Conservation (phyloP, 805 yeast genomes). For the Lipomyces kockii region DNA sequence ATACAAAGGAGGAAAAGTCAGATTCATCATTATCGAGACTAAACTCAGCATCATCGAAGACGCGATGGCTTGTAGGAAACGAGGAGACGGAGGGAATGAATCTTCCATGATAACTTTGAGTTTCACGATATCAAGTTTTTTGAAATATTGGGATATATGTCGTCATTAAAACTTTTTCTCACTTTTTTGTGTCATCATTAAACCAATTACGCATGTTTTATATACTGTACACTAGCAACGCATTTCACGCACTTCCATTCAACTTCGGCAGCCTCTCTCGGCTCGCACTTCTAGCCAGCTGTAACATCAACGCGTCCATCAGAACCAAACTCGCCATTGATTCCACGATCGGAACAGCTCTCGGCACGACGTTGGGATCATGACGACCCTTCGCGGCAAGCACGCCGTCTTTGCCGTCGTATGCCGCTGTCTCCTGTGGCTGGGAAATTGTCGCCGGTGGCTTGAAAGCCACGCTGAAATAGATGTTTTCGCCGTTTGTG, state of each 20-base stretch:
- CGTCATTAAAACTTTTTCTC: not conserved
- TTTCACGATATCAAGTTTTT: not conserved
- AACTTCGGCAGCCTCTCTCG: conserved; percentile 17
- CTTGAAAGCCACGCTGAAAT: conserved; percentile 94
- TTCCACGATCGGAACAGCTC: conserved; percentile 98
- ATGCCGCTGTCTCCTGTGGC: conserved; percentile 85
- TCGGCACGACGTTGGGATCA: conserved; percentile 97
- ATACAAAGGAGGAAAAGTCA: not conserved
- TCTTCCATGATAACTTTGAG: not conserved
- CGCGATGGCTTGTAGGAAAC: conserved; percentile 18
- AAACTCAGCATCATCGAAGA: conserved; percentile 7
- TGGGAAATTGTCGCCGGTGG: conserved; percentile 97
- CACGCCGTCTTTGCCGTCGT: conserved; percentile 85
- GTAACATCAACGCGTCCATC: conserved; percentile 83
- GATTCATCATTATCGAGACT: conserved; percentile 5
- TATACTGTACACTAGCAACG: not conserved
- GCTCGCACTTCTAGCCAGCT: conserved; percentile 77
- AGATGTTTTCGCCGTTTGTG: conserved; percentile 92
- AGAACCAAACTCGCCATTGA: conserved; percentile 96
- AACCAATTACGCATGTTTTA: not conserved
- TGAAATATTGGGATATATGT: not conserved
- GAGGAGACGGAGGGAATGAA: not conserved
- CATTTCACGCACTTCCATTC: conserved; percentile 1
- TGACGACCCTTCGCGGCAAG: conserved; percentile 97
- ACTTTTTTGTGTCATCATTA: not conserved